phyloP scores from a whole-genome alignment of 2,329 filamentous ascomycete species.

The Colletotrichum echinochloae region DNA sequence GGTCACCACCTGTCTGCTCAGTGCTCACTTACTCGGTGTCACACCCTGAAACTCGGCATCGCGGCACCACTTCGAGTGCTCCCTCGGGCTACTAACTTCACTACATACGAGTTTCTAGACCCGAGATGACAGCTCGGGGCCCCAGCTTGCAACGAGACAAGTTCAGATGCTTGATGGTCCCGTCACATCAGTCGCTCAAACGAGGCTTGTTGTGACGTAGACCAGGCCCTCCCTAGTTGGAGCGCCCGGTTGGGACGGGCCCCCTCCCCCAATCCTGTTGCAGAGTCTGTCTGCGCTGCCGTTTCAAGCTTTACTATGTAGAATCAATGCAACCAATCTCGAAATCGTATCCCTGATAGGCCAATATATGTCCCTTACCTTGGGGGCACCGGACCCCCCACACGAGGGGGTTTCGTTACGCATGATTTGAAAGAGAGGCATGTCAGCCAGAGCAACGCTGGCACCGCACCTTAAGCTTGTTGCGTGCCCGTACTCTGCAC shows the following conservation, averaged over 20 bases:
- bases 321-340: conserved; percentile 19
- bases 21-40: conserved; percentile 14
- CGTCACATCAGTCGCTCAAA: conserved; percentile 35
- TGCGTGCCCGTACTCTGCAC: not conserved
- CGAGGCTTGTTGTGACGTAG: conserved; percentile 29
- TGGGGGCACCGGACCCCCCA: conserved; percentile 8
- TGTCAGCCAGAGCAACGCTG: conserved; percentile 9
- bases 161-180: conserved; percentile 39
- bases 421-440: conserved; percentile 21
- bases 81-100: not conserved
- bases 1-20: not conserved
- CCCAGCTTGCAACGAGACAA: conserved; percentile 18
- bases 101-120: conserved; percentile 25
- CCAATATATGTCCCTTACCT: not conserved
- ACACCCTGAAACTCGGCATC: conserved; percentile 38
- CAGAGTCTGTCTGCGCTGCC: conserved; percentile 32
- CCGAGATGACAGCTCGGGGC: conserved; percentile 35
- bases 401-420: conserved; percentile 14
- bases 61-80: conserved; percentile 27
- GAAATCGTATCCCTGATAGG: conserved; percentile 5
- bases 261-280: conserved; percentile 24
- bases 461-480: conserved; percentile 23
- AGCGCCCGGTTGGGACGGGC: conserved; percentile 24
- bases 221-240: conserved; percentile 24
- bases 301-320: conserved; percentile 32